These are phyloP conservation scores for Alternaria sp. DNA, from an alignment of 2,329 filamentous ascomycete genomes.

Conservation along the genomic window DNA sequence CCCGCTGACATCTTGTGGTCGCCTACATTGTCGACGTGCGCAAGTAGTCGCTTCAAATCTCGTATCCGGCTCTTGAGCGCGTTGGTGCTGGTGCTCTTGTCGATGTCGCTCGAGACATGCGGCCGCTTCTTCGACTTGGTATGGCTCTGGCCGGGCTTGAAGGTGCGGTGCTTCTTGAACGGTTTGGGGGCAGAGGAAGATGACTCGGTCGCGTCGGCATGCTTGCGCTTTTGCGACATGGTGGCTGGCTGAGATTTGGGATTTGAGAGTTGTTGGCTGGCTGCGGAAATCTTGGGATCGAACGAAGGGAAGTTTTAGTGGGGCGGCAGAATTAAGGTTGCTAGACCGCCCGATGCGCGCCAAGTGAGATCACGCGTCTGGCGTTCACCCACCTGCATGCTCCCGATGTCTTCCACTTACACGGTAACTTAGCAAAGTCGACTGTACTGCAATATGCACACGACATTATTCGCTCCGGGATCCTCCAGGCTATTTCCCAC, in stretches of 20 bases:
- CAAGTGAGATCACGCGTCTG: slow-evolving; percentile 29
- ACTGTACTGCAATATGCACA: background rate
- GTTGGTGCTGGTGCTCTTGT: slow-evolving; percentile 53
- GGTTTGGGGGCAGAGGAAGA: slow-evolving; percentile 14
- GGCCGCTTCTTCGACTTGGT: slow-evolving; percentile 25
- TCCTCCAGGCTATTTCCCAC: background rate
- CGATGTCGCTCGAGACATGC: slow-evolving; percentile 28
- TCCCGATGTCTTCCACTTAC: background rate
- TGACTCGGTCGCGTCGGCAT: slow-evolving; percentile 25
- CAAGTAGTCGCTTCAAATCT: slow-evolving; percentile 70
- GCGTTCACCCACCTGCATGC: slow-evolving; percentile 16
- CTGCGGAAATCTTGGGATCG: slow-evolving; percentile 7
- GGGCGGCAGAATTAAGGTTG: slow-evolving; percentile 33
- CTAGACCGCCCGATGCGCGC: slow-evolving; percentile 25
- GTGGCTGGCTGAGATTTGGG: slow-evolving; percentile 1
- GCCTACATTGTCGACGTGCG: slow-evolving; percentile 59
- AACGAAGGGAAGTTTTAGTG: slow-evolving; percentile 37
- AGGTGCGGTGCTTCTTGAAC: slow-evolving; percentile 35
- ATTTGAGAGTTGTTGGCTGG: background rate
- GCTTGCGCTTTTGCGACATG: slow-evolving; percentile 49
- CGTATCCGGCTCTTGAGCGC: slow-evolving; percentile 75
- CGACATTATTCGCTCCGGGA: background rate
- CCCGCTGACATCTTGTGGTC: slow-evolving; percentile 65
- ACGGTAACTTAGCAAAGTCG: background rate
- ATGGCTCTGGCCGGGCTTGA: slow-evolving; percentile 23